phyloP scores from a whole-genome alignment of 768 basidiomycete species.

The Phaeotremella skinneri region DNA sequence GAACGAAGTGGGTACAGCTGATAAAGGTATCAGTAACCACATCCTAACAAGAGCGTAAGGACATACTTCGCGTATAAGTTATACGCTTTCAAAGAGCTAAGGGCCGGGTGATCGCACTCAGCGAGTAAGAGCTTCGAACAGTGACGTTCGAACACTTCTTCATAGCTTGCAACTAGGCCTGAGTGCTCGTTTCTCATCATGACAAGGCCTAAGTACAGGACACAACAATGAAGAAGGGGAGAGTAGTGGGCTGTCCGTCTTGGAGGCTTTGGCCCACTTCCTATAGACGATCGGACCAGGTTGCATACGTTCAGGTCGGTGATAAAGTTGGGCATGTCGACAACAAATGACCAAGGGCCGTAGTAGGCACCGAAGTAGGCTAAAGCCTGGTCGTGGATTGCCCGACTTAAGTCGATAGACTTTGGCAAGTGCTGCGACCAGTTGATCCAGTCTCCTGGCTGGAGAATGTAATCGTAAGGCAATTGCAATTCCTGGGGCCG shows the following conservation, averaged over 20 bases:
- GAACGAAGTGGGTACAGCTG: slow-evolving; percentile 17
- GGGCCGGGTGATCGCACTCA: slow-evolving; percentile 26
- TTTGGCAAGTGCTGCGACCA: slow-evolving; percentile 25
- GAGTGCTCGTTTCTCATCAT: slow-evolving; percentile 19
- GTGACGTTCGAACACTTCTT: slow-evolving; percentile 19
- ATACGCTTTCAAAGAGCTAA: slow-evolving; percentile 21
- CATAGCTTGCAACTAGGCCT: slow-evolving; percentile 13
- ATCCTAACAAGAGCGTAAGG: neutral
- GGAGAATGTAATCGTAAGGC: slow-evolving; percentile 2
- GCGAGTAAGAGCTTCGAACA: slow-evolving; percentile 14
- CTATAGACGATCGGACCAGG: neutral
- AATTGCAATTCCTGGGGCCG: neutral
- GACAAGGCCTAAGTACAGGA: slow-evolving; percentile 15
- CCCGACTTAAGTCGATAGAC: slow-evolving; percentile 13
- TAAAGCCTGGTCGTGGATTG: slow-evolving; percentile 19
- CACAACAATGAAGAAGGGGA: slow-evolving; percentile 23
- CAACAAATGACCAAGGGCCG: slow-evolving; percentile 23
- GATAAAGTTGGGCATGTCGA: slow-evolving; percentile 26
- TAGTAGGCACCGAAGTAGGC: slow-evolving; percentile 19
- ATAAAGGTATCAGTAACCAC: neutral
- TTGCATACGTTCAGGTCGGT: slow-evolving; percentile 20
- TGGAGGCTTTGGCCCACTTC: slow-evolving; percentile 1
- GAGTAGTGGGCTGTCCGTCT: slow-evolving; percentile 21
- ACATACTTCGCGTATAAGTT: slow-evolving; percentile 22
- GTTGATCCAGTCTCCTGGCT: slow-evolving; percentile 24